Percentiles rank a stretch among this genome's conserved stretches.
phyloP scores from a whole-genome alignment of 495 filamentous ascomycete species.

The Ramalina peruviana region DNA sequence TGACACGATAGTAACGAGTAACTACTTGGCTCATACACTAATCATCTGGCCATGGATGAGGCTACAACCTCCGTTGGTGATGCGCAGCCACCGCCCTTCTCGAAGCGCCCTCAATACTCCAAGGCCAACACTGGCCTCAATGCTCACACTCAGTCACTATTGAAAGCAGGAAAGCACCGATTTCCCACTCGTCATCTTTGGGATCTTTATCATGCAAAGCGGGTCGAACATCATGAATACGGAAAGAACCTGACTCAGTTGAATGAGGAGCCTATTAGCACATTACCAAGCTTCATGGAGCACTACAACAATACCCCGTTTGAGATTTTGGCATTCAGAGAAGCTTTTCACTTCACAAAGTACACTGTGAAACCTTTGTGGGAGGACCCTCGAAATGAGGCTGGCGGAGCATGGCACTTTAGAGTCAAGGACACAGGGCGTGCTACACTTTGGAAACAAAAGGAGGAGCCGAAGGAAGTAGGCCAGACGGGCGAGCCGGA shows the following conservation, averaged over 20 bases:
- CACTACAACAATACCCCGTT: conserved; percentile 82
- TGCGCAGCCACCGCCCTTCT: no score
- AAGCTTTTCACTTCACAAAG: conserved; percentile 82
- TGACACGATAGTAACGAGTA: no score
- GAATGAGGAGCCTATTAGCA: conserved; percentile 48
- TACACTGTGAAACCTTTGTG: conserved; percentile 72
- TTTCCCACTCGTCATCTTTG: conserved; percentile 19
- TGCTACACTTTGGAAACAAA: not conserved
- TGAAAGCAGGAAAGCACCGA: conserved; percentile 27
- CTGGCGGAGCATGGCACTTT: conserved; percentile 79
- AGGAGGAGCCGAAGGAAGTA: not conserved
- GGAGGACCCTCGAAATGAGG: conserved; percentile 75
- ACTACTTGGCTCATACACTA: no score
- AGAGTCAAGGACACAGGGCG: conserved; percentile 54
- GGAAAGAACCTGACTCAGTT: conserved; percentile 52
- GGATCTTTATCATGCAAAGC: conserved; percentile 43
- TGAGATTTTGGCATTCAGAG: conserved; percentile 58
- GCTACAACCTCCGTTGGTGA: no score
- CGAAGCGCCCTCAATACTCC: no score
- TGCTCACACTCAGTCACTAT: conserved; percentile 10
- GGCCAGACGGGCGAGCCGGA: no score
- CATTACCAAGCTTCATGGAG: conserved; percentile 73
- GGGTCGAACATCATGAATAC: conserved; percentile 35
- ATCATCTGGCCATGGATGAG: no score
- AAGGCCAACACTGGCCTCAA: no score